These are phyloP conservation scores for Xylariaceae sp. DNA, from an alignment of 2,329 filamentous ascomycete species.

Conservation along the genomic window DNA sequence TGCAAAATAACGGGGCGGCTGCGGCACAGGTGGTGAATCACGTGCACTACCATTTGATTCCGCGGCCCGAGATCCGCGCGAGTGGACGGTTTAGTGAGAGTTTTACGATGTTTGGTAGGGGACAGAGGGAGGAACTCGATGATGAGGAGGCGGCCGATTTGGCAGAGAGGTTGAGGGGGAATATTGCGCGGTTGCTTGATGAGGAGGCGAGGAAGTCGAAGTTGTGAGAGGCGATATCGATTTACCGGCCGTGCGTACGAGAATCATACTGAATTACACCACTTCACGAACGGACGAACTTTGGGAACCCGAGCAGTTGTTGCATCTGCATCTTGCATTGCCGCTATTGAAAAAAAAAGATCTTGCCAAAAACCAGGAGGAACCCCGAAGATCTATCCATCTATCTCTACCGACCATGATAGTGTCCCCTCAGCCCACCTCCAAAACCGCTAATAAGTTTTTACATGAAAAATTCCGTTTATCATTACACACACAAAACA, in stretches of 20 bases:
- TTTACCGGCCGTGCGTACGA: too few species aligned
- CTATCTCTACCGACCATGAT: conserved; percentile 5
- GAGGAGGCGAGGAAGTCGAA: conserved; percentile 40
- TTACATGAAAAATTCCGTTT: neutral
- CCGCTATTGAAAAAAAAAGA: too few species aligned
- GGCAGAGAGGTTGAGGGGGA: conserved; percentile 49
- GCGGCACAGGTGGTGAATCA: conserved; percentile 92
- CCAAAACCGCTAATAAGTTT: neutral
- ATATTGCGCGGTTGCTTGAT: conserved; percentile 44
- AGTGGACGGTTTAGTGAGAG: conserved; percentile 52
- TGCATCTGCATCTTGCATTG: too few species aligned
- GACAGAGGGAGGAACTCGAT: conserved; percentile 66
- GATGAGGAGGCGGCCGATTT: conserved; percentile 64
- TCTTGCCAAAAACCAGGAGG: too few species aligned
- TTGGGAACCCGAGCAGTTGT: too few species aligned
- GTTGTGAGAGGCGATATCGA: conserved; percentile 12
- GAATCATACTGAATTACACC: too few species aligned
- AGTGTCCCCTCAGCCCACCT: conserved; percentile 2
- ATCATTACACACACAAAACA: neutral
- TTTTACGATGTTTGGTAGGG: conserved; percentile 80
- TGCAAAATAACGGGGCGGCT: conserved; percentile 89
- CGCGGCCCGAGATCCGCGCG: conserved; percentile 63
- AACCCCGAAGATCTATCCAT: neutral
- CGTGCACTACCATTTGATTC: conserved; percentile 92
- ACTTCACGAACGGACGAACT: too few species aligned